A percentile compares a stretch with the other conserved stretches of the same genome.
phyloP scores from a whole-genome alignment of 2,329 filamentous ascomycete genomes.

The Pezicula carpinea region DNA sequence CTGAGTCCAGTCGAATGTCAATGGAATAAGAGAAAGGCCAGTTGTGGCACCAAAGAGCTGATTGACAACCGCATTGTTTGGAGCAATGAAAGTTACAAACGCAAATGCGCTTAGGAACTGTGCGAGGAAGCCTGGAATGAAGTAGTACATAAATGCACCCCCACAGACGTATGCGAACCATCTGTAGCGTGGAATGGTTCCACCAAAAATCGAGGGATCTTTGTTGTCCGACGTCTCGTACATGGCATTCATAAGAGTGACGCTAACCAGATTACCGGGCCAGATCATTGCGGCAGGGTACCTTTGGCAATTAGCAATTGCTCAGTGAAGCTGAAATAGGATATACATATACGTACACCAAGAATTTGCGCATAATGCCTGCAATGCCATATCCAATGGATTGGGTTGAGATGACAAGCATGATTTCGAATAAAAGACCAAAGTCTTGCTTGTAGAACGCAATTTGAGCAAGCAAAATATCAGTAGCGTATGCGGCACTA shows the following conservation, averaged over 20 bases:
- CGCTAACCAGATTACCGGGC: constrained; percentile 53
- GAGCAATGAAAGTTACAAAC: constrained; percentile 67
- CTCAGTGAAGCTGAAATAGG: background rate
- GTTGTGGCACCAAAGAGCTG: constrained; percentile 66
- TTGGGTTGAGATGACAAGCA: constrained; percentile 57
- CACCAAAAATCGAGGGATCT: constrained; percentile 38
- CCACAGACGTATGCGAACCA: constrained; percentile 32
- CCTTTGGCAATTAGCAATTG: constrained; percentile 2
- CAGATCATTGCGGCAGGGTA: constrained; percentile 60
- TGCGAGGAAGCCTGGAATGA: constrained; percentile 56
- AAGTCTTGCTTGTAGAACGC: constrained; percentile 69
- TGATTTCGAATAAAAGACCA: constrained; percentile 55
- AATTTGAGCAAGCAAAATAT: constrained; percentile 66
- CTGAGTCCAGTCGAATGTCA: constrained; percentile 75
- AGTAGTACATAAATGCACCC: constrained; percentile 46
- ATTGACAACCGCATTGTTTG: constrained; percentile 63
- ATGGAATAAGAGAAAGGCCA: constrained; percentile 63
- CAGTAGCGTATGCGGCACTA: constrained; percentile 55
- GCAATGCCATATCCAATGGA: constrained; percentile 61
- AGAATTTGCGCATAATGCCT: constrained; percentile 52
- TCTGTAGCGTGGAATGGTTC: constrained; percentile 37
- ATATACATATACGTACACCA: constrained; percentile 47
- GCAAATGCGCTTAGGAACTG: constrained; percentile 68
- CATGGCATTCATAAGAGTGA: constrained; percentile 45
- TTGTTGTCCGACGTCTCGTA: constrained; percentile 57